Evolutionary conservation across 1,139 yeast genomes (phyloP), one percentile per base, ranked within the genome.

Genomic region (Geotrichum candidum): DNA sequence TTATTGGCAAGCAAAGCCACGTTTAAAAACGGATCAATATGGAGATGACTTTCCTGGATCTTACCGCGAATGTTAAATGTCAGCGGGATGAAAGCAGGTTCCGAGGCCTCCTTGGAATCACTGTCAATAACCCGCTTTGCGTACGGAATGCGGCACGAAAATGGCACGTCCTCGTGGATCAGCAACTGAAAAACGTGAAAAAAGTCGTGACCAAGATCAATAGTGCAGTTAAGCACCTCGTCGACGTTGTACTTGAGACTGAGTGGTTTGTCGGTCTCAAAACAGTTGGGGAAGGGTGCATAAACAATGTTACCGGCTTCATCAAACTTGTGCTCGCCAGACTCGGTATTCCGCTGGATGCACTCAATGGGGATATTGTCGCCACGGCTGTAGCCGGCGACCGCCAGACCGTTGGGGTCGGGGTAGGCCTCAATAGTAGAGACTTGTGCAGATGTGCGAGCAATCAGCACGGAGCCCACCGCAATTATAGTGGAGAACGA

Each of bases 111-210:
- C n/a, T 55, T 60, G 18, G 51, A 5, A 7, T 35, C 35, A 3
- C 50, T 51, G 15, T 52, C 53, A 9, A 22, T 35, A 59, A 77
- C 70, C 58, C 76, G 76, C 65, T 79, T 73, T 31, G 76, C 71
- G 60, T 80, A 81, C 11, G 67, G 65, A 31, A 86, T 68, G 62
- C 88, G 78, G 72, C 95, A 88, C 62, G 88, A 82, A 70, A 85
- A 84, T 33, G 95, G 95, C 2, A 82, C 86, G 72, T 88, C 95
- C 72, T 87, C 88, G 71, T 88, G 95, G 61, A 88, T 78, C 69
- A 87, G 87, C 59, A 87, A 76, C 74, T 88, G 94, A 72, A 88
- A 86, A 64, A 87, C 73, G 69, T 88, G 95, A 70, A 82, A 88
- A 58, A 84, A 72, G 67, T 85, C 88, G 71, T 88, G 94, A n/a